A percentile compares a stretch with the other conserved stretches of the same genome.
These are phyloP conservation scores for Apophysomyces sp. DNA, from an alignment of 371 early-diverging fungal species.

Conservation along the genomic window DNA sequence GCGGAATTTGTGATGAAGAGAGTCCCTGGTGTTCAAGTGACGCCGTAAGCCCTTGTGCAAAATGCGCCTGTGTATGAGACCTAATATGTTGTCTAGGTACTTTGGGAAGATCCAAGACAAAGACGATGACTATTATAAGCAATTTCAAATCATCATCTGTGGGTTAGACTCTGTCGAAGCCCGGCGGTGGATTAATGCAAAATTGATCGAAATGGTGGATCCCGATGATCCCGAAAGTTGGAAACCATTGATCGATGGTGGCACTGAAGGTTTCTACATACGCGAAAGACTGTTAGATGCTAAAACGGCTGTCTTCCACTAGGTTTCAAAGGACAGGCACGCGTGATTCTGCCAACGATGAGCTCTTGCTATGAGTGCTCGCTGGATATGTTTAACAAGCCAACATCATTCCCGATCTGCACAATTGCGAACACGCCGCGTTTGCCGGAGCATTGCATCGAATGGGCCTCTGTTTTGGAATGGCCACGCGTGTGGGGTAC, in stretches of 20 bases:
- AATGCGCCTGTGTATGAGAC: neutral
- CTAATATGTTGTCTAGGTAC: conserved; percentile 37
- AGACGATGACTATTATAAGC: conserved; percentile 86
- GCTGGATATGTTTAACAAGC: conserved; percentile 75
- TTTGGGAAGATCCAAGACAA: conserved; percentile 93
- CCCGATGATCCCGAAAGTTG: conserved; percentile 65
- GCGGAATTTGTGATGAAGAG: conserved; percentile 88
- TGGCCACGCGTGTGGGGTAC: conserved; percentile 85
- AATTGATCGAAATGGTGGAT: conserved; percentile 75
- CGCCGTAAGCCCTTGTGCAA: conserved; percentile 60
- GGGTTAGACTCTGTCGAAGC: conserved; percentile 96
- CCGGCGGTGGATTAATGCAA: conserved; percentile 96
- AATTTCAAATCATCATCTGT: conserved; percentile 88
- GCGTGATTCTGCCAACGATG: conserved; percentile 84
- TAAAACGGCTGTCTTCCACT: neutral
- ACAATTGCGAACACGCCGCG: conserved; percentile 97
- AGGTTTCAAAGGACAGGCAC: conserved; percentile 92
- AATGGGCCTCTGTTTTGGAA: conserved; percentile 95
- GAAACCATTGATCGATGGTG: conserved; percentile 94
- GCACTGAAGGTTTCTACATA: conserved; percentile 73
- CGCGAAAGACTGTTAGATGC: neutral
- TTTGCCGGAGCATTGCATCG: conserved; percentile 97
- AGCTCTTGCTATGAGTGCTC: conserved; percentile 88
- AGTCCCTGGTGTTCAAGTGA: conserved; percentile 77
- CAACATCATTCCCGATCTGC: conserved; percentile 96